Base-by-base conservation (phyloP, 257 asterid genomes). In the Solanum lignicaule region DNA sequence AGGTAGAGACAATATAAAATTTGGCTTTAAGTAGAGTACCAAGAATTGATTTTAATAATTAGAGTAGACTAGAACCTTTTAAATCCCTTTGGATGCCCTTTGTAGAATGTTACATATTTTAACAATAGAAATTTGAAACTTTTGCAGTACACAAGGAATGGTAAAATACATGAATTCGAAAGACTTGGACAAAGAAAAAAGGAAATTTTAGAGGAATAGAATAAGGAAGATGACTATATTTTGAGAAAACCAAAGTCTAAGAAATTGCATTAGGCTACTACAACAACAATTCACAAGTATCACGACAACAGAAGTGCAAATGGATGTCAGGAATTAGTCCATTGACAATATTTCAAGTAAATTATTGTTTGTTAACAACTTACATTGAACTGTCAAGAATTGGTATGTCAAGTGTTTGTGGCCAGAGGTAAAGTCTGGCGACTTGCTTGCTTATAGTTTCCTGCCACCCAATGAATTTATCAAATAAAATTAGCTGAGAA, bases 331-430 rank as follows among this genome's bases (percentile, higher is more conserved):
- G 41, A 81, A 9, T 81, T 46, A 81, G 41, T 29, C 35, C 73
- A 83, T 20, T 60, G 38, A 71, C 86, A 27, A 78, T 65, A 87
- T 88, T 78, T 86, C 69, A 46, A 46, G 41, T 18, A 43, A 18
- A 86, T 43, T 71, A 68, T 6, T 52, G 48, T 32, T 79, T 41
- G 66, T 41, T 72, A 36, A 31, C 84, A 90, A 88, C 98, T 94
- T 91, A 94, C 99, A 91, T 39, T 84, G 98, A 92, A 85, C 91
- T 88, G 87, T 96, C 98, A 60, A 96, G 96, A 81, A 96, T 89
- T 31, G 94, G 94, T 85, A 95, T 75, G 32, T 94, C 96, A 66
- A 86, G 92, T 4, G 94, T 83, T 82, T 92, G 95, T 14, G 99
- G 98, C 98, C 98, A 94, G 88, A 93, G 91, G 89, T 90, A 95